Conservation (phyloP, 1,139 yeast genomes). For the Protomyces gravidus region DNA sequence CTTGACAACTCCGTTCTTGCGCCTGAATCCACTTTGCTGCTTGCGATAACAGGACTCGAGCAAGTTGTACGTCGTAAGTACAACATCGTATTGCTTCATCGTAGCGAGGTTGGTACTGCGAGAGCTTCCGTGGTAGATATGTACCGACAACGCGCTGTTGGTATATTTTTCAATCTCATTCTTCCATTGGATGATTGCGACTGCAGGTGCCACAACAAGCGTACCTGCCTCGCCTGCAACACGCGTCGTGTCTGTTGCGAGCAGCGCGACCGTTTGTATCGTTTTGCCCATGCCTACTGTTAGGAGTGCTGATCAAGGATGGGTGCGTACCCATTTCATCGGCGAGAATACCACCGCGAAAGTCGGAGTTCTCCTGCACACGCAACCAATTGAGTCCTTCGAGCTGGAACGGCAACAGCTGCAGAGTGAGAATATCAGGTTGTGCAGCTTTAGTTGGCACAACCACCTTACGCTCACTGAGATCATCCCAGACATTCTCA, state of each 20-base stretch:
- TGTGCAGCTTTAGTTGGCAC: constrained; percentile 62
- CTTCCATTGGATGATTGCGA: constrained; percentile 96
- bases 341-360: constrained; percentile 89
- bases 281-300: constrained; percentile 78
- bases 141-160: constrained; percentile 59
- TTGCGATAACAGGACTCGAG: constrained; percentile 81
- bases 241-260: constrained; percentile 55
- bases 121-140: constrained; percentile 79
- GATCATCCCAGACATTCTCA: constrained; percentile 62
- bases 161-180: constrained; percentile 86
- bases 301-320: too few species aligned
- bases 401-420: constrained; percentile 77
- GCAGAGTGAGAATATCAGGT: constrained; percentile 72
- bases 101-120: constrained; percentile 50
- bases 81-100: constrained; percentile 65
- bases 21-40: constrained; percentile 72
- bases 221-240: constrained; percentile 52
- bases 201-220: constrained; percentile 93
- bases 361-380: constrained; percentile 66
- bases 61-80: constrained; percentile 77
- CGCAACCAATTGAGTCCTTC: constrained; percentile 91
- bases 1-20: constrained; percentile 65
- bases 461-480: constrained; percentile 51
- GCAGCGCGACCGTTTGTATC: constrained; percentile 83
- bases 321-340: constrained; percentile 80